Percentiles rank a stretch among this genome's conserved stretches.
These are phyloP conservation scores for Dissophora globulifera DNA, from an alignment of 192 early-diverging fungal species.

Conservation along the genomic window DNA sequence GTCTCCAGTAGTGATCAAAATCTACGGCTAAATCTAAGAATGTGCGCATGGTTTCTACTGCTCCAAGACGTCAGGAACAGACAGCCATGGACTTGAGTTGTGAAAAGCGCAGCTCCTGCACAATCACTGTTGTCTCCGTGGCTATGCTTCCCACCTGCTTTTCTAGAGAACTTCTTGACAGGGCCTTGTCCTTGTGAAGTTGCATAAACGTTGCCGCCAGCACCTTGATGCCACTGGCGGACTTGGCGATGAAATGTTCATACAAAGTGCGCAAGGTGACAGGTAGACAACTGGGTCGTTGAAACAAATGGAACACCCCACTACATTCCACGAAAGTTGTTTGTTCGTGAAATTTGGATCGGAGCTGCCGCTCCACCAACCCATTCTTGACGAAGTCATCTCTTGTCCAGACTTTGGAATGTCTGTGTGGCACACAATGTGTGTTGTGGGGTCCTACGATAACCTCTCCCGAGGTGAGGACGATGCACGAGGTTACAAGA, in stretches of 20 bases:
- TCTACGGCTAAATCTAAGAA: too few relatives aligned
- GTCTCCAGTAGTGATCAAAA: too few relatives aligned
- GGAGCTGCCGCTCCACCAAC: slow-evolving; percentile 1
- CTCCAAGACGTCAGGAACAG: too few relatives aligned
- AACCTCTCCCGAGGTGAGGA: neutral
- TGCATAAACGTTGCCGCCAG: neutral
- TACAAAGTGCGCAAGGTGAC: neutral
- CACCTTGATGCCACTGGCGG: neutral
- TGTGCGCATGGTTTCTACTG: too few relatives aligned
- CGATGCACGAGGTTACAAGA: neutral
- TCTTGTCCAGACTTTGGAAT: neutral
- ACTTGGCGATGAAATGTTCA: neutral
- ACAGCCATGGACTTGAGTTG: too few relatives aligned
- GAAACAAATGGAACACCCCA: slow-evolving; percentile 11
- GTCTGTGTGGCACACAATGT: neutral
- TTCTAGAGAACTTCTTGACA: neutral
- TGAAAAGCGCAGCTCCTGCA: too few relatives aligned
- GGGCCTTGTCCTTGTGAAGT: neutral
- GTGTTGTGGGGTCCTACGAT: too few relatives aligned
- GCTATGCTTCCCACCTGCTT: neutral
- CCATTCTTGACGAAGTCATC: neutral
- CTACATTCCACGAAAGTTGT: neutral
- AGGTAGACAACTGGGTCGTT: neutral
- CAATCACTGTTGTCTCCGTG: too few relatives aligned
- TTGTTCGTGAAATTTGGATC: neutral